Base-by-base conservation (phyloP, 2,329 filamentous ascomycete genomes). In the Stromatinia cepivora region DNA sequence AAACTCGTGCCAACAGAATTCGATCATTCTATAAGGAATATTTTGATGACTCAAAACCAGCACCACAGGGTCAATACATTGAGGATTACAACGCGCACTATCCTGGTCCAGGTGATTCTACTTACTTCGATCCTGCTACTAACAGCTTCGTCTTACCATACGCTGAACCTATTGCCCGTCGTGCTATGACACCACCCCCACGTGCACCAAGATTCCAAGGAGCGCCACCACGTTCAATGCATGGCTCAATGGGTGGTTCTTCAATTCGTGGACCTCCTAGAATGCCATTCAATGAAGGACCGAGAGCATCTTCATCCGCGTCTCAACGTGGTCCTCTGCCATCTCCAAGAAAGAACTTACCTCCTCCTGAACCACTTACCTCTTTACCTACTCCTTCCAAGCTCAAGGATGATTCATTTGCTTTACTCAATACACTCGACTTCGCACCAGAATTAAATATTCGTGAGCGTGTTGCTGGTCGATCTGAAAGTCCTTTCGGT, bases 11-110 rank as follows among this genome's bases (percentile, higher is more conserved):
- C 73, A 98, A 97, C 83, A 90, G 95, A 70, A 99, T 99, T 74
- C 88, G 95, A 79, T 99, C 95, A 5, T 99, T 99, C 83, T 99
- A 99, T 84, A 97, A 97, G 83, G 95, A 99, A 79, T 99, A 99
- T 82, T 99, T 99, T 76, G 95, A 98, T 74, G 94, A 97, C 54
- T 88, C 84, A 70, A 92, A 88, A 78, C 77, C 77, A 54, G 76
- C 73, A 22, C 76, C 76, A 59, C 67, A 74, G n/a, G 78, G 77
- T 22, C 78, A 84, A 67, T 92, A 94, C 79, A 90, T 92, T 72
- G 91, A 94, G 76, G 91, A 94, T 75, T 92, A 92, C 76, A 88
- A 91, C 70, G 82, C 87, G 28, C 87, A 88, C 72, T 92, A 91
- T 77, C 83, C 89, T 59, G 56, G 45, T 39, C 58, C 58, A 34